Evolutionary conservation across 2,329 filamentous ascomycete genomes (phyloP).

Genomic region (Calonectria ilicicola): DNA sequence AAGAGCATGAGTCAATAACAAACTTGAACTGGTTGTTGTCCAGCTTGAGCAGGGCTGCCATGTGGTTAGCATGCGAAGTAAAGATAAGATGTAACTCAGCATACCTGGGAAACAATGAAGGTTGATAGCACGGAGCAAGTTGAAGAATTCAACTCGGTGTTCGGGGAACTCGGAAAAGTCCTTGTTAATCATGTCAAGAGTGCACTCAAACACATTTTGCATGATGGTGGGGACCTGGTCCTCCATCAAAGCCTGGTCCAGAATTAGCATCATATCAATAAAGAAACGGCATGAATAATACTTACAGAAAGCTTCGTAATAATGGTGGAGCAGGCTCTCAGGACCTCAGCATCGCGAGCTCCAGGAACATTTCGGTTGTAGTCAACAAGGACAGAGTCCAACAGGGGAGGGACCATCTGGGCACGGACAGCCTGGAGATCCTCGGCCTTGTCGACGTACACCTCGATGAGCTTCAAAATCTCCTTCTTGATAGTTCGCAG

Average conservation of each 20-base stretch:
- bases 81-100: constrained; percentile 28
- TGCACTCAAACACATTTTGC: constrained; percentile 99
- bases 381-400: constrained; percentile 93
- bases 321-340: constrained; percentile 98
- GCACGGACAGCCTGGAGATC: constrained; percentile 92
- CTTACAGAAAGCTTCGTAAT: constrained; percentile 96
- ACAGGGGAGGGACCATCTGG: constrained; percentile 94
- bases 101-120: constrained; percentile 91
- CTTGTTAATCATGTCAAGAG: constrained; percentile 99
- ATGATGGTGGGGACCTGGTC: constrained; percentile 98
- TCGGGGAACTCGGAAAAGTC: constrained; percentile 99
- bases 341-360: constrained; percentile 93
- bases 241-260: constrained; percentile 86
- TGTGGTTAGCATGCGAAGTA: neutral
- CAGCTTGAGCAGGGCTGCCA: constrained; percentile 82
- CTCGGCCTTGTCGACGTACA: constrained; percentile 97
- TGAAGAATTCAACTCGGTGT: constrained; percentile 99
- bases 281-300: constrained; percentile 39
- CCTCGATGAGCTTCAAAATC: constrained; percentile 97
- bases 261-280: constrained; percentile 12
- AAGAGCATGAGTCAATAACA: constrained; percentile 99
- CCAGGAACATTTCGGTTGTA: constrained; percentile 98
- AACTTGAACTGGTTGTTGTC: constrained; percentile 99
- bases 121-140: constrained; percentile 94
- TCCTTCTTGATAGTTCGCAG: constrained; percentile 99